Evolutionary conservation across 192 early-diverging fungal species (phyloP).

Genomic region (Coemansia sp.): DNA sequence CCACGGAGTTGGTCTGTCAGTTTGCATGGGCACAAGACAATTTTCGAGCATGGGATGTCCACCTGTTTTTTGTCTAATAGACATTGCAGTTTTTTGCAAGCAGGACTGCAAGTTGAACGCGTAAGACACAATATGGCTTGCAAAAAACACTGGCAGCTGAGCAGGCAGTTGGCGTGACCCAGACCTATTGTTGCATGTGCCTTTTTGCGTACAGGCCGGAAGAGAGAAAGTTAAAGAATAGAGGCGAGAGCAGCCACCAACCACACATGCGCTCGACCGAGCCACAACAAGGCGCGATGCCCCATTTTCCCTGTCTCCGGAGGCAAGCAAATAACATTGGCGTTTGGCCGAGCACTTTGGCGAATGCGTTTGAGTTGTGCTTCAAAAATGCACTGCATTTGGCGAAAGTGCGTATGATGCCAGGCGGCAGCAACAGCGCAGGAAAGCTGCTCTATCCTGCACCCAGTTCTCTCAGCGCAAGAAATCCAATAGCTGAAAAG

Average conservation of each 20-base stretch:
- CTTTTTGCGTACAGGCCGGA: conserved; percentile 1
- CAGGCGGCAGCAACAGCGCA: not conserved
- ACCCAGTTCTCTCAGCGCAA: not conserved
- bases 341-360: not conserved
- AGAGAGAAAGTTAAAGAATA: not conserved
- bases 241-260: not conserved
- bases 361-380: not conserved
- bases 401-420: not conserved
- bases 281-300: not conserved
- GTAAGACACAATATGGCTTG: conserved; percentile 1
- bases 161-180: not conserved
- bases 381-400: not conserved
- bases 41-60: not conserved
- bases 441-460: not conserved
- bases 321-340: not conserved
- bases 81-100: not conserved
- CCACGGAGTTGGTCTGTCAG: not conserved
- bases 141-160: not conserved
- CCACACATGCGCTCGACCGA: not conserved
- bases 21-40: conserved; percentile 1
- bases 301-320: not conserved
- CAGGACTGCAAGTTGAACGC: not conserved
- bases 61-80: not conserved
- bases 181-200: conserved; percentile 1
- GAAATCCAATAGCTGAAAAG: conserved; percentile 2